Base-by-base conservation (phyloP, 768 basidiomycete species). In the Chalciporus sphaerocephalus region DNA sequence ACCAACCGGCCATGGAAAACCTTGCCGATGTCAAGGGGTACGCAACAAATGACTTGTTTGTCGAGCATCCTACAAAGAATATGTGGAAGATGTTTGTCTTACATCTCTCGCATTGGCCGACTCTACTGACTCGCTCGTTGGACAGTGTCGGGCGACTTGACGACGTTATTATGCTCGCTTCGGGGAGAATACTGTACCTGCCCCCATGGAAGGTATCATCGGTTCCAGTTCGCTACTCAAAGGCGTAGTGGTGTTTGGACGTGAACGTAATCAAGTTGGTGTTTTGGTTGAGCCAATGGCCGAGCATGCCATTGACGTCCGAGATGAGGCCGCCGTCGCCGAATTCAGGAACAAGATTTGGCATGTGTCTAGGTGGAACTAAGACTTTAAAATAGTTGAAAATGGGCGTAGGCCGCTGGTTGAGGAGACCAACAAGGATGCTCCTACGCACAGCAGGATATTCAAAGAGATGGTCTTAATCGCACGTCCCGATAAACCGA, bases 401-500 rank as follows among this genome's bases (percentile, higher is more conserved):
- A n/a, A n/a, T n/a, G n/a, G n/a, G n/a, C n/a, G n/a, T n/a, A n/a
- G n/a, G 67, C 64, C 70, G 0, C 30, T 52, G 15, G 62, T 76
- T 0, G 69, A 73, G 16, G 68, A 71, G 21, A 73, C 71, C 0
- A 76, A 75, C 46, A 49, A 41, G 15, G 48, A 49, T 0, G 62
- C 71, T 0, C 74, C 73, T 0, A 56, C 67, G 0, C 72, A 69
- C 38, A 72, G 71, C 25, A 58, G 69, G 7, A 64, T 75, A 5
- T 75, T 71, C 65, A 74, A 73, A 56, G 73, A 79, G 53, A 73
- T 78, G 76, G 76, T 79, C 35, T 25, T 78, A 11, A 57, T 77
- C 12, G 58, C 74, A 0, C 50, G 55, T 0, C 37, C 59, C 20
- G 60, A 55, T 0, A 74, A 74, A 44, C 76, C 76, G 0, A 53